Evolutionary conservation across 1,284 basidiomycete genomes (phyloP).

Genomic region (Malassezia caprae): DNA sequence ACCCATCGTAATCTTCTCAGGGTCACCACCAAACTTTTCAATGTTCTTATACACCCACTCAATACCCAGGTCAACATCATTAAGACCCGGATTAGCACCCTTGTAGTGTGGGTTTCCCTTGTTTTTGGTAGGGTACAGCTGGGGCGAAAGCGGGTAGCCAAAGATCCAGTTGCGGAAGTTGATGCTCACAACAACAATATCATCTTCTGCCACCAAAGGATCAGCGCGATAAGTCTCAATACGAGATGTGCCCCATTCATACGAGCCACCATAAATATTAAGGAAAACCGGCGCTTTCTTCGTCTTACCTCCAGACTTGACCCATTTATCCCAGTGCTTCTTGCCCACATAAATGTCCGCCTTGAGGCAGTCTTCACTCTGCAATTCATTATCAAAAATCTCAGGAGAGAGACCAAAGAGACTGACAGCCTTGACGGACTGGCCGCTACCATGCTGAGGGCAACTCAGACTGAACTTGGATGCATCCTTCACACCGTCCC

Average conservation of each 20-base stretch:
- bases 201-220: slow-evolving; percentile 10
- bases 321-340: slow-evolving; percentile 8
- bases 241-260: slow-evolving; percentile 11
- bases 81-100: slow-evolving; percentile 29
- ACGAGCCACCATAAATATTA: slow-evolving; percentile 17
- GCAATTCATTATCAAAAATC: slow-evolving; percentile 8
- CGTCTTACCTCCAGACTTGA: background rate
- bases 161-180: slow-evolving; percentile 20
- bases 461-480: slow-evolving; percentile 9
- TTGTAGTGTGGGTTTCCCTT: background rate
- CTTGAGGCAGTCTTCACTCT: slow-evolving; percentile 19
- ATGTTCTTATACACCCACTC: slow-evolving; percentile 56
- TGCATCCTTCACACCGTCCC: slow-evolving; percentile 12
- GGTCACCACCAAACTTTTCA: slow-evolving; percentile 59
- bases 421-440: background rate
- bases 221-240: slow-evolving; percentile 9
- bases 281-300: slow-evolving; percentile 13
- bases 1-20: slow-evolving; percentile 62
- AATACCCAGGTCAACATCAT: slow-evolving; percentile 34
- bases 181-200: slow-evolving; percentile 11
- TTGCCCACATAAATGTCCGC: slow-evolving; percentile 14
- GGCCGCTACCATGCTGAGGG: slow-evolving; percentile 11
- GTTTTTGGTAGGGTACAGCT: background rate
- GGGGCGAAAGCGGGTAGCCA: slow-evolving; percentile 14
- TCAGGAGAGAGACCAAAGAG: slow-evolving; percentile 8